phyloP scores from a whole-genome alignment of 1,284 basidiomycete species.

The Pascua guehoae region DNA sequence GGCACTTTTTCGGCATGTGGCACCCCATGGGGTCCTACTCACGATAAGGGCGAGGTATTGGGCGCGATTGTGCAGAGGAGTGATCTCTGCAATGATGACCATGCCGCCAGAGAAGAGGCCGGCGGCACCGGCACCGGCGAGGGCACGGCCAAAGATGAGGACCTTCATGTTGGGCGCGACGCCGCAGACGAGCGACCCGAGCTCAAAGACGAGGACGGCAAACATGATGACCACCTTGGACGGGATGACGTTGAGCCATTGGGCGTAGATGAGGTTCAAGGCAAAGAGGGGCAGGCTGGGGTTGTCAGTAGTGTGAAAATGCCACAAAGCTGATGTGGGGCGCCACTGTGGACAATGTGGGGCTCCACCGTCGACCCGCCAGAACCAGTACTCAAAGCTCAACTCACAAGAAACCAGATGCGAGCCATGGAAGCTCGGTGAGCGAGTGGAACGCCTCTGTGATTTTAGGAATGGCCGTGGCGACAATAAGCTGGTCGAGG shows the following conservation, averaged over 20 bases:
- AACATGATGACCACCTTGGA: slow-evolving; percentile 49
- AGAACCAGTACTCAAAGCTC: too few relatives aligned
- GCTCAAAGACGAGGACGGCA: slow-evolving; percentile 53
- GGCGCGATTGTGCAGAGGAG: slow-evolving; percentile 37
- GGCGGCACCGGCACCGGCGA: slow-evolving; percentile 54
- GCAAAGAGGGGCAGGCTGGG: slow-evolving; percentile 45
- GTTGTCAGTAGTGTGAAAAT: neutral
- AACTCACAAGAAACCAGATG: slow-evolving; percentile 41
- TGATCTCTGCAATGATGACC: slow-evolving; percentile 46
- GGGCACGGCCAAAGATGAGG: slow-evolving; percentile 54
- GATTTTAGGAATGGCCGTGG: slow-evolving; percentile 48
- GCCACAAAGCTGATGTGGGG: neutral
- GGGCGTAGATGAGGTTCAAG: slow-evolving; percentile 49
- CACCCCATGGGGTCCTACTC: slow-evolving; percentile 31
- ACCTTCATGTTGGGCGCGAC: slow-evolving; percentile 52
- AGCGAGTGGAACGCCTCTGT: slow-evolving; percentile 50
- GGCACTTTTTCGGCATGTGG: too few relatives aligned
- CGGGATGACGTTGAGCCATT: slow-evolving; percentile 48
- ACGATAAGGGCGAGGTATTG: slow-evolving; percentile 35
- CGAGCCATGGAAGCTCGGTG: slow-evolving; percentile 49
- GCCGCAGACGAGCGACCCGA: slow-evolving; percentile 56
- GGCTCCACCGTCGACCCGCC: slow-evolving; percentile 12
- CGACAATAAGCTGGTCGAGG: slow-evolving; percentile 51
- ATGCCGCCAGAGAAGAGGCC: slow-evolving; percentile 52
- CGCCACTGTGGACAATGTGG: too few relatives aligned